A percentile compares a stretch with the other conserved stretches of the same genome.
Evolutionary conservation across 2,329 filamentous ascomycete genomes (phyloP).

Genomic region (Verticillium tricorpus): DNA sequence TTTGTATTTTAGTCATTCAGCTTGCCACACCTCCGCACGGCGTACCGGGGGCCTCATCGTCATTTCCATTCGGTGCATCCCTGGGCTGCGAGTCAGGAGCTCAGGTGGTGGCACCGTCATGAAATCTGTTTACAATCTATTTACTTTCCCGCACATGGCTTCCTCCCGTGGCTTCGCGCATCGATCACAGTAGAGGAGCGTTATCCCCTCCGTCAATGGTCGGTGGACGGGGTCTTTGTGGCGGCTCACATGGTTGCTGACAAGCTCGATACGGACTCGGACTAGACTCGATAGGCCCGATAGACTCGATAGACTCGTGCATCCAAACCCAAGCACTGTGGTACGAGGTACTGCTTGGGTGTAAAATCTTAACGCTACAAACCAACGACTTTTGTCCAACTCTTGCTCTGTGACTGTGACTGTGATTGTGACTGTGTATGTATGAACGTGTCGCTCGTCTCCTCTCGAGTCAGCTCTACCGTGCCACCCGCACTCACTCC

Average conservation of each 20-base stretch:
- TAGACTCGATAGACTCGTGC: too few species aligned
- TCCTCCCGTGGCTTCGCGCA: not conserved
- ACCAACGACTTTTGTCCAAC: too few species aligned
- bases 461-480: not conserved
- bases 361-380: too few species aligned
- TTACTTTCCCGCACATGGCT: not conserved
- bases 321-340: too few species aligned
- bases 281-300: too few species aligned
- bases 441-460: not conserved
- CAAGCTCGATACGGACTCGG: too few species aligned
- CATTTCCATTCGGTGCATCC: not conserved
- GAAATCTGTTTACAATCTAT: not conserved
- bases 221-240: too few species aligned
- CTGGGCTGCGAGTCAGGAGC: not conserved
- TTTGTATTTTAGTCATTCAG: slow-evolving; percentile 6
- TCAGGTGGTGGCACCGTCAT: not conserved
- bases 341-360: too few species aligned
- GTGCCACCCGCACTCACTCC: not conserved
- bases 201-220: not conserved
- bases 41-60: slow-evolving; percentile 9
- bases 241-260: too few species aligned
- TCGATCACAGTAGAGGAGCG: not conserved
- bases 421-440: too few species aligned
- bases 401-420: too few species aligned
- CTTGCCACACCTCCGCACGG: slow-evolving; percentile 7